A percentile compares a stretch with the other conserved stretches of the same genome.
Conservation (phyloP, 2,329 filamentous ascomycete genomes). For the Penicillium paneum region DNA sequence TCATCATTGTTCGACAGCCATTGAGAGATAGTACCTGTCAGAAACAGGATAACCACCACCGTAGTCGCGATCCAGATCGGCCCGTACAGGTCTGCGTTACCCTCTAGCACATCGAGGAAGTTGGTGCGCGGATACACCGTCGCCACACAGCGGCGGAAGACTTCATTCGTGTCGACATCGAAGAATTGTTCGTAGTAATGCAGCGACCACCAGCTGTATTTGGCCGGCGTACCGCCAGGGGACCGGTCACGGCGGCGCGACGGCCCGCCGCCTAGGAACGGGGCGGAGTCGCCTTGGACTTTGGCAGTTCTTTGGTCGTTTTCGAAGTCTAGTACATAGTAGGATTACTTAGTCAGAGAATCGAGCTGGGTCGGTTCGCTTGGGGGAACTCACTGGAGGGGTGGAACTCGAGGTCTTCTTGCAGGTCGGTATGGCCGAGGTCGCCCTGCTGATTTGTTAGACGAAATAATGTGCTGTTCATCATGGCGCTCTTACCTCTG, state of each 20-base stretch:
- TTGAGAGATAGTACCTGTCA: slow-evolving; percentile 91
- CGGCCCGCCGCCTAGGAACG: slow-evolving; percentile 47
- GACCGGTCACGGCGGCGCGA: slow-evolving; percentile 42
- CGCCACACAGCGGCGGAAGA: slow-evolving; percentile 79
- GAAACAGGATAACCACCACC: slow-evolving; percentile 89
- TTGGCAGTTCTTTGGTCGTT: slow-evolving; percentile 54
- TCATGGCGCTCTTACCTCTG: slow-evolving; percentile 64
- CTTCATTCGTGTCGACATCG: slow-evolving; percentile 91
- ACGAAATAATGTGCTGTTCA: not conserved
- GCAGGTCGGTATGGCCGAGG: slow-evolving; percentile 94
- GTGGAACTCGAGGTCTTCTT: slow-evolving; percentile 99
- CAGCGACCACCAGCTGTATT: slow-evolving; percentile 88
- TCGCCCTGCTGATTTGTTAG: slow-evolving; percentile 65
- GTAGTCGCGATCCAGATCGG: slow-evolving; percentile 99
- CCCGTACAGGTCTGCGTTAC: slow-evolving; percentile 93
- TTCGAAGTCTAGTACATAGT: slow-evolving; percentile 60
- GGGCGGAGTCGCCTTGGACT: slow-evolving; percentile 48
- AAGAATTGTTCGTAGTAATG: slow-evolving; percentile 98
- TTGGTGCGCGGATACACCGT: slow-evolving; percentile 88
- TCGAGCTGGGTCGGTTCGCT: not conserved
- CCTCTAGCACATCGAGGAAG: slow-evolving; percentile 95
- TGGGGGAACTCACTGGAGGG: slow-evolving; percentile 62
- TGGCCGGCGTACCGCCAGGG: slow-evolving; percentile 52
- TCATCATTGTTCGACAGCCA: slow-evolving; percentile 69
- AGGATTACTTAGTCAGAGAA: not conserved